These are phyloP conservation scores for Pseudozyma hubeiensis DNA, from an alignment of 1,284 basidiomycete species.

Conservation along the genomic window DNA sequence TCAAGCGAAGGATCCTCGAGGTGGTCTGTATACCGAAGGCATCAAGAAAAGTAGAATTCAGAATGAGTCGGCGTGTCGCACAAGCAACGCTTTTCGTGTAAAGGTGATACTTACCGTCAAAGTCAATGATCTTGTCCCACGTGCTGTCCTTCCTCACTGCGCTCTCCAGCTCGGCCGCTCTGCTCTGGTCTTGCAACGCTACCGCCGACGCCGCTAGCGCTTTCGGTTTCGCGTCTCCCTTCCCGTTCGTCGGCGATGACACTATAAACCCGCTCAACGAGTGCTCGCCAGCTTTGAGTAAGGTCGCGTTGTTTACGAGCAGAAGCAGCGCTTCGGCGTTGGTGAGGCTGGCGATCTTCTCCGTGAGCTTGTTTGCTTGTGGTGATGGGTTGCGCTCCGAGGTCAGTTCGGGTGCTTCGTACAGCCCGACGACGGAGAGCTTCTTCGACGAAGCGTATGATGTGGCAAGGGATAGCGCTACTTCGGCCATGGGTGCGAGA, in stretches of 20 bases:
- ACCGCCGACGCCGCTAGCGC: slow-evolving; percentile 13
- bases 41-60: neutral
- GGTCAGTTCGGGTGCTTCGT: slow-evolving; percentile 45
- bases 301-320: slow-evolving; percentile 38
- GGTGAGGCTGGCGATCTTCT: slow-evolving; percentile 30
- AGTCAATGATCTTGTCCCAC: slow-evolving; percentile 41
- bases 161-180: slow-evolving; percentile 19
- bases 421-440: slow-evolving; percentile 30
- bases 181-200: slow-evolving; percentile 11
- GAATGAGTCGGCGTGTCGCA: neutral
- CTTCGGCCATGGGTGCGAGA: slow-evolving; percentile 44
- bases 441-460: slow-evolving; percentile 23
- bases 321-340: slow-evolving; percentile 24
- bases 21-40: slow-evolving; percentile 24
- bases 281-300: slow-evolving; percentile 14
- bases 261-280: slow-evolving; percentile 23
- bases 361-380: slow-evolving; percentile 35
- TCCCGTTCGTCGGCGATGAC: neutral
- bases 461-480: slow-evolving; percentile 31
- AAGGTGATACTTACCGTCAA: slow-evolving; percentile 34
- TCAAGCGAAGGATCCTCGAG: slow-evolving; percentile 41
- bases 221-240: slow-evolving; percentile 26
- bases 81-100: neutral
- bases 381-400: slow-evolving; percentile 20
- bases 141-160: slow-evolving; percentile 16